Evolutionary conservation across 345 rosid species (phyloP), one percentile per base, ranked within the genome.

Genomic region (Moricandia arvensis): DNA sequence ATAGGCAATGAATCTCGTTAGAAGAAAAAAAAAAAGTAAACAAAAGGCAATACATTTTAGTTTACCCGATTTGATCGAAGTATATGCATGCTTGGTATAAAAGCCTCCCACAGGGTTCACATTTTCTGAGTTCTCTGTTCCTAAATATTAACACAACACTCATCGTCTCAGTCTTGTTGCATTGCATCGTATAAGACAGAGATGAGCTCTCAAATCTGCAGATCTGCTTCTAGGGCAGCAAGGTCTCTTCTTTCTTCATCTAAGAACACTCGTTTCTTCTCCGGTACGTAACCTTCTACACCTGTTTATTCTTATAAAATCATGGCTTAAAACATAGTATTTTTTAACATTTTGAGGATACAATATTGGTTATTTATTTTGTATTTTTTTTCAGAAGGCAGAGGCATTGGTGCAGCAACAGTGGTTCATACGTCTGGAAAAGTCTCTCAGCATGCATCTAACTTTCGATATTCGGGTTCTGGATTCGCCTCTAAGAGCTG

Each of bases 211-310:
- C 88, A 81, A 77, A 80, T 89, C 51, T 80, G 63, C 83, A 87
- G 96, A 89, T 87, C 96, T 78, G 93, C 85, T 80, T 88, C 90
- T 58, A 87, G 81, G 77, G 92, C 92, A 54, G 88, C 93, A 5
- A 86, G 86, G 87, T 85, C 93, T 77, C 85, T 91, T 74, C 88
- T 85, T 58, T 84, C 94, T 8, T 89, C 93, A 72, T 76, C 96
- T 59, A 91, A 85, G 83, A 75, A 65, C 81, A 77, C 91, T 54
- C 88, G 89, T 26, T 82, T 83, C 77, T 86, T 75, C 91, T 81
- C 93, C 6, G 91, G 91, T 87, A 74, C 54, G 17, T 57, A 2
- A 2, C 21, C 62, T 12, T 26, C 5, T 43, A 13, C 53, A 47
- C 15, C 45, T 43, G 16, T 61, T 49, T 47, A 47, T 47, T 38